A percentile compares a stretch with the other conserved stretches of the same genome.
Conservation (phyloP, 1,284 basidiomycete species). For the Macrocystidia cucumis region DNA sequence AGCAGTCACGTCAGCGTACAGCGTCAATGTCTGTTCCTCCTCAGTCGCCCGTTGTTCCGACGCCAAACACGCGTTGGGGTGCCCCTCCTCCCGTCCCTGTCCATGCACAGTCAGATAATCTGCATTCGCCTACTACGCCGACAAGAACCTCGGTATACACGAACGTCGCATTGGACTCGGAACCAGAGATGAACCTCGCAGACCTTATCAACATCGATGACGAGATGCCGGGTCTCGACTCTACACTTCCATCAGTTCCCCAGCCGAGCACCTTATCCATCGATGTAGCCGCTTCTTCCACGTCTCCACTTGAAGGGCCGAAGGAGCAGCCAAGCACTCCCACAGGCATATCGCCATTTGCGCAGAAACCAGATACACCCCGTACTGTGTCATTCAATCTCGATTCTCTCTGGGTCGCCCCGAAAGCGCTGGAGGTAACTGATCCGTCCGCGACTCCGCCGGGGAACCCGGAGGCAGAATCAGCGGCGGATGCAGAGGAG, state of each 20-base stretch:
- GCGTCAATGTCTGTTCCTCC: constrained; percentile 50
- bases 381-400: constrained; percentile 56
- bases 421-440: constrained; percentile 20
- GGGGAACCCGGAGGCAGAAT: constrained; percentile 9
- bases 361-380: constrained; percentile 35
- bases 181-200: constrained; percentile 63
- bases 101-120: constrained; percentile 26
- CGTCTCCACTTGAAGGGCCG: constrained; percentile 5
- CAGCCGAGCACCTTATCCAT: constrained; percentile 7
- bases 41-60: constrained; percentile 48
- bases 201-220: constrained; percentile 77
- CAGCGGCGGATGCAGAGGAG: constrained; percentile 20
- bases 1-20: constrained; percentile 36
- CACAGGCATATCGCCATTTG: constrained; percentile 45
- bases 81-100: constrained; percentile 46
- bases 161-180: constrained; percentile 14
- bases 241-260: constrained; percentile 6
- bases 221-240: constrained; percentile 29
- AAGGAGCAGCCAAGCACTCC: constrained; percentile 12
- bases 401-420: constrained; percentile 58
- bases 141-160: constrained; percentile 15
- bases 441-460: constrained; percentile 12
- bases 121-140: no score
- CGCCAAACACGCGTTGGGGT: constrained; percentile 43
- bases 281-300: constrained; percentile 5